These are phyloP conservation scores for Colletotrichum ledebouriae DNA, from an alignment of 2,329 filamentous ascomycete species.

Conservation along the genomic window DNA sequence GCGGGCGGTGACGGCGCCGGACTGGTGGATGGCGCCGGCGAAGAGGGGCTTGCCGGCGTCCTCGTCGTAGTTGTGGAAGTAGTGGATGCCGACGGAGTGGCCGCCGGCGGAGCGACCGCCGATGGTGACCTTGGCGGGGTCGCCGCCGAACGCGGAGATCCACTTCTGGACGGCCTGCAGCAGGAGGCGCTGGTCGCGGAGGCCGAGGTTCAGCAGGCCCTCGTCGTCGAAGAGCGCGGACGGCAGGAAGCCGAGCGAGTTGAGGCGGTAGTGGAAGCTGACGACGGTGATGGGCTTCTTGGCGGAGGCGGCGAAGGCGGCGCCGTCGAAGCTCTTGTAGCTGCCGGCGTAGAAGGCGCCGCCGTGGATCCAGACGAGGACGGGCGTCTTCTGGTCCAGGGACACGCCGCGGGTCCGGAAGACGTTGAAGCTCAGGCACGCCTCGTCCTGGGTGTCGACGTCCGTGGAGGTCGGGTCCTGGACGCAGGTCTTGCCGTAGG, in stretches of 20 bases:
- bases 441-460: conserved; percentile 46
- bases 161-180: conserved; percentile 75
- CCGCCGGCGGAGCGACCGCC: conserved; percentile 72
- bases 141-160: conserved; percentile 75
- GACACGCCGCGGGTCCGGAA: conserved; percentile 53
- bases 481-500: conserved; percentile 58
- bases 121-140: conserved; percentile 73
- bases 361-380: conserved; percentile 57
- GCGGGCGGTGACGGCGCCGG: conserved; percentile 62
- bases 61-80: conserved; percentile 72
- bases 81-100: conserved; percentile 74
- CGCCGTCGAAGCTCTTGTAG: conserved; percentile 53
- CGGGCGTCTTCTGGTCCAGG: conserved; percentile 52
- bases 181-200: conserved; percentile 71
- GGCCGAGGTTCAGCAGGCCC: conserved; percentile 69
- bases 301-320: conserved; percentile 50
- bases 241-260: conserved; percentile 72
- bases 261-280: conserved; percentile 74
- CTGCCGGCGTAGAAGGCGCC: conserved; percentile 53
- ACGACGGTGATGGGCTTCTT: conserved; percentile 72
- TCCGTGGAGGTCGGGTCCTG: conserved; percentile 51
- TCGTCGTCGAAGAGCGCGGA: conserved; percentile 68
- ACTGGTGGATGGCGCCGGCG: conserved; percentile 76
- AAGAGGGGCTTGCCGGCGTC: conserved; percentile 72
- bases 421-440: conserved; percentile 57